Evolutionary conservation across 2,329 filamentous ascomycete genomes (phyloP), one percentile per base, ranked within the genome.

Genomic region (Epichloe gansuensis): DNA sequence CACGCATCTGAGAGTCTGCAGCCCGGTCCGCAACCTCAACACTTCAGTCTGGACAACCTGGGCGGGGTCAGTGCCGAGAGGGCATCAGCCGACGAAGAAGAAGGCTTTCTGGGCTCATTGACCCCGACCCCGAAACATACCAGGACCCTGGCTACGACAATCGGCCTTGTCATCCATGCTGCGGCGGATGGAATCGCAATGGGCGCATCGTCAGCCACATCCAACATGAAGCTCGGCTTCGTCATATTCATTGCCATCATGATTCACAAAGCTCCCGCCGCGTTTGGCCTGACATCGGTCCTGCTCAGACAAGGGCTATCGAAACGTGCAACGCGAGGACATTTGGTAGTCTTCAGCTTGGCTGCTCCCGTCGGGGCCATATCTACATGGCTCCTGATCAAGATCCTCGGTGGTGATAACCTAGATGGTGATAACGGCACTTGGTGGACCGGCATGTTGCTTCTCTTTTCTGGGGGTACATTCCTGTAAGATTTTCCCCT

Each of bases 241-340:
- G 87, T 98, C 60, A 89, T 98, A 40, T 98, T 98, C 66, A 70
- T 95, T 41, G 93, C 93, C 11, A 93, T 98, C 59, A 94, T 98
- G 87, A 81, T 97, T 5, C 93, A 98, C 69, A 98, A 97, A 71
- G 91, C 89, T 1, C 91, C 90, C 0, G 93, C 93, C 1, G 90
- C 93, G 0, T 98, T 98, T 70, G 93, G 93, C 0, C 72, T 98
- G 47, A 97, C 91, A 0, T 90, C 89, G 1, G 81, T 96, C 2
- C 71, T 98, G 46, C 74, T 98, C 46, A 94, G 91, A 66, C 89
- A 96, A 64, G 93, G 93, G 0, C 73, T 97, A 1, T 89, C 87
- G 12, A 97, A 94, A 67, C 82, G 91, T 43, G 84, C 83, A 9
- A 88, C 89, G 1, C 76, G 91, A 53, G 84, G 84, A 0, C 93